These are phyloP conservation scores for Irpex lacteus DNA, from an alignment of 1,284 basidiomycete species.

Conservation along the genomic window DNA sequence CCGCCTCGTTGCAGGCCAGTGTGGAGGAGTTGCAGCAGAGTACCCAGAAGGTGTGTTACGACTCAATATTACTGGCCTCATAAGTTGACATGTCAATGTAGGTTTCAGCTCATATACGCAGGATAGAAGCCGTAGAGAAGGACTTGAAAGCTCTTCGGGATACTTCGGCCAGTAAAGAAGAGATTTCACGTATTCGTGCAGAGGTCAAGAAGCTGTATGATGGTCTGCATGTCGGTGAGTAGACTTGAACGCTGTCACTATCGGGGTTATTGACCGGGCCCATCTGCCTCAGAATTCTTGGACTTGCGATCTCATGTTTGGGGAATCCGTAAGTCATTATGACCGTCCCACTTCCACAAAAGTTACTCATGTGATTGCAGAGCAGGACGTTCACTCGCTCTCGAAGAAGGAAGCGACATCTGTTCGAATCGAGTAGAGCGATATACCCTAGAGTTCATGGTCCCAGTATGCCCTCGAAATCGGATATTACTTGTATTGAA, in stretches of 20 bases:
- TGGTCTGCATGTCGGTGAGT: slow-evolving; percentile 71
- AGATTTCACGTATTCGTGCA: slow-evolving; percentile 67
- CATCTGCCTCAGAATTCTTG: slow-evolving; percentile 51
- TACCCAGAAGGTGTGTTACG: slow-evolving; percentile 66
- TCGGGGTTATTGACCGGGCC: background rate
- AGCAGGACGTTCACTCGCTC: slow-evolving; percentile 76
- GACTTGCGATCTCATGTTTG: slow-evolving; percentile 76
- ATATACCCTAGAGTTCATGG: slow-evolving; percentile 5
- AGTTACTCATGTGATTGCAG: slow-evolving; percentile 34
- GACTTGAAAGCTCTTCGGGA: slow-evolving; percentile 78
- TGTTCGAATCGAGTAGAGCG: slow-evolving; percentile 39
- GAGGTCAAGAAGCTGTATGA: slow-evolving; percentile 88
- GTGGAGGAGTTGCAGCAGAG: slow-evolving; percentile 84
- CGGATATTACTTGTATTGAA: background rate
- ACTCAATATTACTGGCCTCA: background rate
- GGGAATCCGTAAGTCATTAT: slow-evolving; percentile 71
- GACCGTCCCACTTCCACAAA: slow-evolving; percentile 11
- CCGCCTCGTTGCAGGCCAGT: slow-evolving; percentile 78
- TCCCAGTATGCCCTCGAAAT: background rate
- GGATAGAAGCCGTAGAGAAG: slow-evolving; percentile 87
- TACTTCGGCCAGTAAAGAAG: slow-evolving; percentile 71
- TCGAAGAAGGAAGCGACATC: slow-evolving; percentile 64
- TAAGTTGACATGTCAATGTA: slow-evolving; percentile 26
- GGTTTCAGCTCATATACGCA: slow-evolving; percentile 82
- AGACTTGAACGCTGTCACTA: slow-evolving; percentile 1